These are phyloP conservation scores for Cephalotrichum gorgonifer DNA, from an alignment of 2,329 filamentous ascomycete species.

Conservation along the genomic window DNA sequence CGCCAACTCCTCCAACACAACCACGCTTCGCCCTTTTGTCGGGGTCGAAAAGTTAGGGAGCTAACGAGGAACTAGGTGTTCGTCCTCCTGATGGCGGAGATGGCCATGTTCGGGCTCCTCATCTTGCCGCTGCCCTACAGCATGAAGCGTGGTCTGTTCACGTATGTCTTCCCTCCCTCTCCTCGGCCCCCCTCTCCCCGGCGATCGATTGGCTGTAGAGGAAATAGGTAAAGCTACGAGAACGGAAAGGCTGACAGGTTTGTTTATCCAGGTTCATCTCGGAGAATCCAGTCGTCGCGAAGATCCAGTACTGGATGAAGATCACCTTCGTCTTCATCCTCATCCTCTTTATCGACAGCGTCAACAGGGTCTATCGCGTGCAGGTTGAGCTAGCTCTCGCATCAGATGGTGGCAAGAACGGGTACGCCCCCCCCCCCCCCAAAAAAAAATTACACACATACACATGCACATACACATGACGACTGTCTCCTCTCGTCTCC, in stretches of 20 bases:
- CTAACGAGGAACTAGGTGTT: conserved; percentile 55
- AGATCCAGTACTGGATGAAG: conserved; percentile 95
- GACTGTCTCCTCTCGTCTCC: no score
- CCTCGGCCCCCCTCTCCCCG: not conserved
- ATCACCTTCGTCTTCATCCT: conserved; percentile 99
- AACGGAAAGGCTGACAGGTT: not conserved
- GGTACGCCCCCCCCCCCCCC: conserved; percentile 20
- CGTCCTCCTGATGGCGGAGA: conserved; percentile 71
- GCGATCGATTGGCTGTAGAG: no score
- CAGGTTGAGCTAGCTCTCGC: conserved; percentile 76
- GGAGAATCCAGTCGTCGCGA: conserved; percentile 72
- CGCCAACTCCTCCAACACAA: no score
- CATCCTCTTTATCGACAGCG: conserved; percentile 94
- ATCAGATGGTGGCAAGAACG: conserved; percentile 43
- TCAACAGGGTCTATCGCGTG: conserved; percentile 91
- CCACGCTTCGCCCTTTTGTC: no score
- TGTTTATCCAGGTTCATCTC: conserved; percentile 78
- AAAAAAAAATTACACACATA: not conserved
- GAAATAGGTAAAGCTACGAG: not conserved
- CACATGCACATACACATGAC: no score
- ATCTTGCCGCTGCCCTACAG: conserved; percentile 84
- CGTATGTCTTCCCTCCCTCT: conserved; percentile 28
- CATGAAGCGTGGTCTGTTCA: conserved; percentile 75
- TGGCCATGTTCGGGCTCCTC: conserved; percentile 69
- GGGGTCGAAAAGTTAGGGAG: conserved; percentile 1